A percentile compares a stretch with the other conserved stretches of the same genome.
These are phyloP conservation scores for Silene vulgaris DNA, from an alignment of 179 eudicot genomes.

Conservation along the genomic window DNA sequence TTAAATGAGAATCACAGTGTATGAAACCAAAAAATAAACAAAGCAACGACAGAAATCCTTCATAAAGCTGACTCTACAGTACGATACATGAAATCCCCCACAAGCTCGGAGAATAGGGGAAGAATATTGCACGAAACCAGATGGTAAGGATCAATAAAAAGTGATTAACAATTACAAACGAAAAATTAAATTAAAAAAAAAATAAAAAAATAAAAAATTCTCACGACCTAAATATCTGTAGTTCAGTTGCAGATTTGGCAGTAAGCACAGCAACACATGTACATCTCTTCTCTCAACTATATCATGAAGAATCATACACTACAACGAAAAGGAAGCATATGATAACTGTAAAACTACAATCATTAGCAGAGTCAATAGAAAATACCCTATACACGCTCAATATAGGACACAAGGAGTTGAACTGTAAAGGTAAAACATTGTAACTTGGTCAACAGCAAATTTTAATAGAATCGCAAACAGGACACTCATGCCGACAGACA, in stretches of 20 bases:
- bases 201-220: background rate
- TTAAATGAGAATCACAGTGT: slow-evolving; percentile 8
- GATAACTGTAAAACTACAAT: background rate
- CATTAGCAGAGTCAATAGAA: background rate
- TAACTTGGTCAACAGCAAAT: background rate
- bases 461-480: background rate
- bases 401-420: background rate
- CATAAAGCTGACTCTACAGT: background rate
- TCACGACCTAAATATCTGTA: background rate
- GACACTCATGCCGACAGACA: background rate
- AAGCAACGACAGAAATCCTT: background rate
- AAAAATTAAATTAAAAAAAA: background rate
- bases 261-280: background rate
- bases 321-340: background rate
- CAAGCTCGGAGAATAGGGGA: background rate
- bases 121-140: background rate
- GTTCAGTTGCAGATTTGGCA: background rate
- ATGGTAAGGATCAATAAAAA: slow-evolving; percentile 1
- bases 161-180: background rate
- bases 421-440: background rate
- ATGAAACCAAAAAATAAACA: background rate
- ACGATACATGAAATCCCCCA: background rate
- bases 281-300: background rate
- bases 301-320: background rate
- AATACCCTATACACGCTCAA: background rate